A percentile compares a stretch with the other conserved stretches of the same genome.
These are phyloP conservation scores for Sherardia arvensis DNA, from an alignment of 257 asterid species.

Conservation along the genomic window DNA sequence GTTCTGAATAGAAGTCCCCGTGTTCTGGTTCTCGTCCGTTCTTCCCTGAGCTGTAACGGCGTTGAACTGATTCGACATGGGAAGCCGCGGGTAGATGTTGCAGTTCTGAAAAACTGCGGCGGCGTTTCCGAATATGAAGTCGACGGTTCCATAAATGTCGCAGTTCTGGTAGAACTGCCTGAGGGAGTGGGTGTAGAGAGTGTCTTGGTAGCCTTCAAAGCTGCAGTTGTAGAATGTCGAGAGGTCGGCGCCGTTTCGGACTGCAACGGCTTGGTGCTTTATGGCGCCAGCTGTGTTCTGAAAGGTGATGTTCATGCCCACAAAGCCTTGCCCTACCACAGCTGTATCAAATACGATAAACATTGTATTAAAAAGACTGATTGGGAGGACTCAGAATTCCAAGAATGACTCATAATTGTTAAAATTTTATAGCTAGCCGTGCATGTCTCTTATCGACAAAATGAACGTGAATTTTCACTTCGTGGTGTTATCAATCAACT, in stretches of 20 bases:
- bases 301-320: conserved; percentile 43
- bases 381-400: no score
- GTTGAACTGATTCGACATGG: conserved; percentile 42
- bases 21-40: conserved; percentile 62
- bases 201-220: conserved; percentile 75
- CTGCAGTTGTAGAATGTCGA: conserved; percentile 59
- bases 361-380: no score
- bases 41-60: conserved; percentile 73
- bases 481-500: no score
- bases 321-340: conserved; percentile 36
- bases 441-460: no score
- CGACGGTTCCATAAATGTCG: conserved; percentile 59
- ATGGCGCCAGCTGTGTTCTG: conserved; percentile 62
- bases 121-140: conserved; percentile 68
- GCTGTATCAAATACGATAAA: conserved; percentile 20
- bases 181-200: conserved; percentile 51
- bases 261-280: conserved; percentile 71
- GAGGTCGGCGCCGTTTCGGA: conserved; percentile 52
- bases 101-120: conserved; percentile 51
- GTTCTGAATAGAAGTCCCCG: conserved; percentile 52
- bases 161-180: conserved; percentile 58
- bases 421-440: no score
- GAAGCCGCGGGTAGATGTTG: conserved; percentile 47
- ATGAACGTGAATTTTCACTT: no score
- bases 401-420: no score